Evolutionary conservation across 495 filamentous ascomycete genomes (phyloP), one percentile per base, ranked within the genome.

Genomic region (Schizothecium vesticola): DNA sequence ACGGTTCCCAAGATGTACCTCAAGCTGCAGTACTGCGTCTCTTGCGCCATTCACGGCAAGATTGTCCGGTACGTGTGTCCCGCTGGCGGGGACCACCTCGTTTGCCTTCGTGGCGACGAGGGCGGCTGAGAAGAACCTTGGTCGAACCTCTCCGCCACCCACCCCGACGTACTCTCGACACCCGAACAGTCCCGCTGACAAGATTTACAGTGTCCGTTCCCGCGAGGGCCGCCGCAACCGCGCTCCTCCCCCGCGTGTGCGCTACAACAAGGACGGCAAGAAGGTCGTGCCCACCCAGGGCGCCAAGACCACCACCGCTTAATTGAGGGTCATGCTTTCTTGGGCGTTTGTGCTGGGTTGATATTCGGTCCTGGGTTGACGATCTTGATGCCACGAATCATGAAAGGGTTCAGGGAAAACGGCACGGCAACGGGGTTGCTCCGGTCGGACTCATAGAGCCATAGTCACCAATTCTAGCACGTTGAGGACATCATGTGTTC

Each of bases 181-280:
- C 11, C 24, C 43, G 62, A 62, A 60, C 71, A 69, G 26, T 59
- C 36, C 61, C 57, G 71, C 81, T 86, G 74, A 84, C 79, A 8
- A 75, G 69, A 60, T 69, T 64, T 65, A 63, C 29, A 98, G 95
- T 90, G 95, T 99, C 81, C 95, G 95, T 75, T 98, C 96, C 69
- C 88, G 92, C 75, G 94, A 91, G 83, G 95, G 95, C 73, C 93
- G 95, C 80, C 94, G 96, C 83, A 99, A 99, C 91, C 91, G 95
- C 83, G 95, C 95, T 77, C 95, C 95, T 74, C 95, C 95, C 74
- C 95, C 95, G 76, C 87, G 95, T 74, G 93, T 98, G 76, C 87
- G 95, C 73, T 99, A 96, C 91, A 99, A 99, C 90, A 98, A 98
- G 90, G 95, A 99, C 81, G 95, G 95, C 86, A 99, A 99, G 91